These are phyloP conservation scores for Trichomonas tenax DNA, from an alignment of 208 protist genomes.

Conservation along the genomic window DNA sequence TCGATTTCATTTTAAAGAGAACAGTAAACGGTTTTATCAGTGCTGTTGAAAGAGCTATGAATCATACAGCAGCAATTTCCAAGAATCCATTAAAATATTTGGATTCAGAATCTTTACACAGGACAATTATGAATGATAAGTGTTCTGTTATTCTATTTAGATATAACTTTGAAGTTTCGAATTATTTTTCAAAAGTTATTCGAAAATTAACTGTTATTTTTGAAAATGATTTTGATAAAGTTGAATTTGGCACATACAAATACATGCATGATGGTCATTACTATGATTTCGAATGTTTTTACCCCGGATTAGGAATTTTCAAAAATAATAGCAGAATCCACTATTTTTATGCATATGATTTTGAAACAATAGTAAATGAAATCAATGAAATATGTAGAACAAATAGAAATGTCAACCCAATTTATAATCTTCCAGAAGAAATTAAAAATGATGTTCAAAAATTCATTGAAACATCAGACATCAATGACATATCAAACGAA, in stretches of 20 bases:
- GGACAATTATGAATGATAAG: not conserved
- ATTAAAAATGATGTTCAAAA: not conserved
- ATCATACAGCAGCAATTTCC: not conserved
- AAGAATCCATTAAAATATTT: not conserved
- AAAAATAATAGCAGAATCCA: not conserved
- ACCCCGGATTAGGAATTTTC: not conserved
- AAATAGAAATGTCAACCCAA: not conserved
- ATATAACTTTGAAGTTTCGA: not conserved
- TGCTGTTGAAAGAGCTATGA: not conserved
- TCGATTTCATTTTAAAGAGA: not conserved
- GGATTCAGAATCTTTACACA: not conserved
- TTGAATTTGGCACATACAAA: not conserved
- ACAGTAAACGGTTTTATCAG: not conserved
- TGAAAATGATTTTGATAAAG: not conserved
- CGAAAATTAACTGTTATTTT: not conserved
- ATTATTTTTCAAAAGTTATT: not conserved
- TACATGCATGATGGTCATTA: not conserved
- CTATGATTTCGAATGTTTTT: not conserved
- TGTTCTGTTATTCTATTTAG: not conserved
- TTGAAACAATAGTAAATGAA: not conserved
- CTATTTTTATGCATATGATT: not conserved
- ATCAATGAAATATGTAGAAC: not conserved
- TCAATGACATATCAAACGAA: not conserved
- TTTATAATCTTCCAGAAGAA: not conserved
- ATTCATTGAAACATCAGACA: not conserved